Evolutionary conservation across 345 rosid species (phyloP), one percentile per base, ranked within the genome.

Genomic region (Aquilaria malaccensis): DNA sequence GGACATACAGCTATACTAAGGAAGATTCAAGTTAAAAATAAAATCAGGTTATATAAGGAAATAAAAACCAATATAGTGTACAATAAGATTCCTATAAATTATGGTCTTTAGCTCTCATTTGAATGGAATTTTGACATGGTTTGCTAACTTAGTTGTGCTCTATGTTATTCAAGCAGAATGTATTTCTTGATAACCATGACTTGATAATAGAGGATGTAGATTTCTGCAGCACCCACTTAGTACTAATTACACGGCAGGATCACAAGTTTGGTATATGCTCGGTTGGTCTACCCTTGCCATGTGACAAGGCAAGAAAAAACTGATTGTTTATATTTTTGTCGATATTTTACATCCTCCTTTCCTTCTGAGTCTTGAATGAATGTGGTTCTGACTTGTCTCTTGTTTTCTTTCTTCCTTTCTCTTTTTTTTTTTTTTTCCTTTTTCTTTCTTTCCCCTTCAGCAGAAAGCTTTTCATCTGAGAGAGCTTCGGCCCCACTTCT

Each of bases 131-230:
- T 13, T 33, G 9, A 51, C 53, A 37, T 15, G 10, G 30, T 55
- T 13, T 61, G 33, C 15, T 64, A 32, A 33, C 57, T 15, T 12
- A 52, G 52, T 64, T 33, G 63, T 59, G 58, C 3, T 10, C 49
- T 63, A 15, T 70, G 50, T 50, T 45, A 51, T 60, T 30, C 48
- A 49, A 63, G 76, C 90, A 93, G 99, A 70, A 47, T 64, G 79
- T 88, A 72, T 82, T 88, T 65, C 45, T 61, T 9, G 82, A 80
- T 65, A 75, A 83, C 62, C 78, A 76, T 76, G 78, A 76, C 59
- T 61, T 75, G 61, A 67, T 77, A 62, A 72, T 90, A 56, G 91
- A 86, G 73, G 97, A 94, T 77, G 93, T 83, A 76, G 96, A 94
- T 80, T 90, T 94, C 82, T 80, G 93, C 72, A 73, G 79, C 46